Conservation (phyloP, 2,329 filamentous ascomycete species). For the Penicillium polonicum region DNA sequence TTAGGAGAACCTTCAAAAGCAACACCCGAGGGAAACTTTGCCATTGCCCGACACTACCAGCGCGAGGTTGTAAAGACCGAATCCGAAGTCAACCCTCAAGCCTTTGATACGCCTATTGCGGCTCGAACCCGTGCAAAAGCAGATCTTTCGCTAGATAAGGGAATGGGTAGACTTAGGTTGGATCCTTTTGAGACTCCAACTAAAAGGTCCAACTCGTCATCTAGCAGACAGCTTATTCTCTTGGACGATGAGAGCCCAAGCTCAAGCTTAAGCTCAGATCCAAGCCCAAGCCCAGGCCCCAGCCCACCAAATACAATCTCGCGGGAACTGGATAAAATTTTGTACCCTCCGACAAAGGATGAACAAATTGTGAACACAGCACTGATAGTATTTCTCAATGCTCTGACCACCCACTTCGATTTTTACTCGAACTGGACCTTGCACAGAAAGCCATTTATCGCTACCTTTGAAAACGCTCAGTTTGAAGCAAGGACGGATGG, state of each 20-base stretch:
- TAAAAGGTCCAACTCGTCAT: background rate
- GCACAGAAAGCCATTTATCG: background rate
- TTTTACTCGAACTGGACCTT: background rate
- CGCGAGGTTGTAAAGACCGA: background rate
- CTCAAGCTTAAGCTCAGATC: too few relatives aligned
- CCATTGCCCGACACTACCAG: background rate
- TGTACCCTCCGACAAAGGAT: background rate
- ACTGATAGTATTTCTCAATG: background rate
- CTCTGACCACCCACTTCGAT: background rate
- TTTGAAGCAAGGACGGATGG: background rate
- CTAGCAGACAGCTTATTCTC: too few relatives aligned
- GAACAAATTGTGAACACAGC: background rate
- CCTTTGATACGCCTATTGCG: background rate
- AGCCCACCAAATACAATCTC: background rate
- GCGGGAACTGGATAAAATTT: background rate
- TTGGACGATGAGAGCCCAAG: too few relatives aligned
- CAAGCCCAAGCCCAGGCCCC: too few relatives aligned
- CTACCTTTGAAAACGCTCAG: background rate
- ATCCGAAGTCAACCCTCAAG: background rate
- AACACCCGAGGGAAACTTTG: background rate
- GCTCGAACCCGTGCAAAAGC: background rate
- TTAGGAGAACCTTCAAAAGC: background rate
- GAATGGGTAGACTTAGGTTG: background rate
- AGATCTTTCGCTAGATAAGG: too few relatives aligned
- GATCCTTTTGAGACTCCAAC: background rate